These are phyloP conservation scores for Cucurbitaria berberidis DNA, from an alignment of 2,329 filamentous ascomycete species.

Conservation along the genomic window DNA sequence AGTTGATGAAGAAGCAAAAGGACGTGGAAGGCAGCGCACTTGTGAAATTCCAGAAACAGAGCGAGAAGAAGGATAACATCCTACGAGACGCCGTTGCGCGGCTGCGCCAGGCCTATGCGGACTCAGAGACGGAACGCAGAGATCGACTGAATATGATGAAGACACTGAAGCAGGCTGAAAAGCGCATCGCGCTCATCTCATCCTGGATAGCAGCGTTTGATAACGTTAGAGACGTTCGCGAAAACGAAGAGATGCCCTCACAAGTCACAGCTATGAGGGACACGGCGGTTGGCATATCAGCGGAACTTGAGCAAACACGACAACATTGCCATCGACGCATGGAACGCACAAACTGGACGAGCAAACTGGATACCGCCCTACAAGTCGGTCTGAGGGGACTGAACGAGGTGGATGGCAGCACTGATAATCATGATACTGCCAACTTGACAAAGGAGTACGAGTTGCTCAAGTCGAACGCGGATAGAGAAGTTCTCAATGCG, in stretches of 20 bases:
- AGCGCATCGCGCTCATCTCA: constrained; percentile 83
- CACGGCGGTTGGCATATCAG: constrained; percentile 83
- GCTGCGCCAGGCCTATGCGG: constrained; percentile 82
- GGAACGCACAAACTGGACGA: constrained; percentile 83
- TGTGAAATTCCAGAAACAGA: constrained; percentile 87
- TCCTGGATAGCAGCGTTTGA: constrained; percentile 95
- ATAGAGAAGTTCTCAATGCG: constrained; percentile 76
- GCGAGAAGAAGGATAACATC: constrained; percentile 79
- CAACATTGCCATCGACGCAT: constrained; percentile 89
- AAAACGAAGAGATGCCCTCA: constrained; percentile 71
- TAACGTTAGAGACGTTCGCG: constrained; percentile 73
- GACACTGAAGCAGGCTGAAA: constrained; percentile 80
- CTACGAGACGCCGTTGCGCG: constrained; percentile 79
- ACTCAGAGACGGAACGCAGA: constrained; percentile 76
- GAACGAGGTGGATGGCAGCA: constrained; percentile 68
- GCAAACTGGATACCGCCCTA: constrained; percentile 83
- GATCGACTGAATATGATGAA: constrained; percentile 82
- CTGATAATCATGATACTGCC: constrained; percentile 71
- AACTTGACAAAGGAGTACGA: constrained; percentile 83
- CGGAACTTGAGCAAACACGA: constrained; percentile 87
- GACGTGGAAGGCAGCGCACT: constrained; percentile 83
- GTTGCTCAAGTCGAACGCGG: constrained; percentile 80
- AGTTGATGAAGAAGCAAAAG: constrained; percentile 90
- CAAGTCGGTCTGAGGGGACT: constrained; percentile 84
- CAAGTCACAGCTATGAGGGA: constrained; percentile 72